phyloP scores from a whole-genome alignment of 345 rosid genomes.

The Brassica juncea region DNA sequence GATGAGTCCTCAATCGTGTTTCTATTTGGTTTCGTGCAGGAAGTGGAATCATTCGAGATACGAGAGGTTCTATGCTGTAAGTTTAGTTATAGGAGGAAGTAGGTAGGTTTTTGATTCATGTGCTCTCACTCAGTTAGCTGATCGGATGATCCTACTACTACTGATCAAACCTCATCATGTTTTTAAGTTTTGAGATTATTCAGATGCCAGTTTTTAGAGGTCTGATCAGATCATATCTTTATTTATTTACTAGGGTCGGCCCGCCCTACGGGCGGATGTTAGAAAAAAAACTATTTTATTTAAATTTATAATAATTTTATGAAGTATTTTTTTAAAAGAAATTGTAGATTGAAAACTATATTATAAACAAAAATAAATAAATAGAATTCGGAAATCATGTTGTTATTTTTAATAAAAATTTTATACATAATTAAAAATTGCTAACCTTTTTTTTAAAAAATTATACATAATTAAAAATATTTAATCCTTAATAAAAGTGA shows the following conservation, averaged over 20 bases:
- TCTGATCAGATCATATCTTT: not conserved
- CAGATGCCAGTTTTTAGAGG: constrained; percentile 11
- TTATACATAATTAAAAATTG: too few species aligned
- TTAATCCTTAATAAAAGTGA: too few species aligned
- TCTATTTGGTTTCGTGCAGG: constrained; percentile 41
- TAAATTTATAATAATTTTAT: too few species aligned
- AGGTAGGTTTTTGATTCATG: not conserved
- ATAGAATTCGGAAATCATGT: too few species aligned
- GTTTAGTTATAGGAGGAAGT: constrained; percentile 29
- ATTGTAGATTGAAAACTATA: too few species aligned
- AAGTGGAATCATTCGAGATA: constrained; percentile 82
- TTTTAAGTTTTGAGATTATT: constrained; percentile 11
- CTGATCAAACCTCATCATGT: constrained; percentile 3
- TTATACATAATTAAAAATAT: too few species aligned
- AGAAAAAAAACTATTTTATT: too few species aligned
- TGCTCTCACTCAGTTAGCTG: not conserved
- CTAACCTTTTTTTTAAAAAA: too few species aligned
- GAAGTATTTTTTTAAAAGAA: too few species aligned
- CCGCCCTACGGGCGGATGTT: too few species aligned
- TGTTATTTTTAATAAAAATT: too few species aligned
- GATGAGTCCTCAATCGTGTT: not conserved
- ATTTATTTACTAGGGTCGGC: not conserved
- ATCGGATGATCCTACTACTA: not conserved
- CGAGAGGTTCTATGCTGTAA: constrained; percentile 87
- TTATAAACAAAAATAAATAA: too few species aligned